Base-by-base conservation (phyloP, 139 green algal genomes). In the Coelastrella sp. region DNA sequence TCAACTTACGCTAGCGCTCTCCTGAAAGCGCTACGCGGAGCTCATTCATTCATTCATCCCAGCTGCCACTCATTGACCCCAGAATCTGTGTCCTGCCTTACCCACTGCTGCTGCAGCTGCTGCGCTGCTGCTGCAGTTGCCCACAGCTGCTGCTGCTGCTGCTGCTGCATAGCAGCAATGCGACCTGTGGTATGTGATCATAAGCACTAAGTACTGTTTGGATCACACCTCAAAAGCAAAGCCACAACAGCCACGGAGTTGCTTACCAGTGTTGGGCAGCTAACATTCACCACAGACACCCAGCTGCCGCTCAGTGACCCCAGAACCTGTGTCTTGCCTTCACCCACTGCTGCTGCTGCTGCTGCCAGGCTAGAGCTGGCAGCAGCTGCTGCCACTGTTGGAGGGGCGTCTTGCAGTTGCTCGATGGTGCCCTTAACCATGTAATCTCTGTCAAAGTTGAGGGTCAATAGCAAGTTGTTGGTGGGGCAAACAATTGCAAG, bases 381-480 rank as follows among this genome's bases (percentile, higher is more conserved):
- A 77, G 23, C 22, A n/a, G 80, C 5, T 84, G 85, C 23, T 22
- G 65, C 17, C 66, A 86, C 10, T 23, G 71, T 22, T 76, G 83
- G n/a, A 8, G 71, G 73, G 23, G 22, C 73, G 19, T 71, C 68
- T 61, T 75, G 47, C 22, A 82, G 56, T 58, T 74, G 78, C 80
- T 95, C 91, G 13, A 95, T 66, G 60, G 57, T 58, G 71, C 93
- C 92, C 71, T 89, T 92, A 4, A 95, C 86, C 2, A 74, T 61
- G 81, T 80, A 64, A 23, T 89, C 92, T 5, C 84, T 85, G 20
- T 82, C 89, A 66, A 95, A 92, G 5, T 16, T 84, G 19, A 95
- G 14, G 20, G 8, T 75, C 19, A 86, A 58, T 8, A 66, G 54
- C 7, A 95, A 66, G 16, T 90, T 85, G 5, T 68, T 92, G 19